Evolutionary conservation across 352 stramenopile species (phyloP).

Genomic region (Achlya hypogyna): DNA sequence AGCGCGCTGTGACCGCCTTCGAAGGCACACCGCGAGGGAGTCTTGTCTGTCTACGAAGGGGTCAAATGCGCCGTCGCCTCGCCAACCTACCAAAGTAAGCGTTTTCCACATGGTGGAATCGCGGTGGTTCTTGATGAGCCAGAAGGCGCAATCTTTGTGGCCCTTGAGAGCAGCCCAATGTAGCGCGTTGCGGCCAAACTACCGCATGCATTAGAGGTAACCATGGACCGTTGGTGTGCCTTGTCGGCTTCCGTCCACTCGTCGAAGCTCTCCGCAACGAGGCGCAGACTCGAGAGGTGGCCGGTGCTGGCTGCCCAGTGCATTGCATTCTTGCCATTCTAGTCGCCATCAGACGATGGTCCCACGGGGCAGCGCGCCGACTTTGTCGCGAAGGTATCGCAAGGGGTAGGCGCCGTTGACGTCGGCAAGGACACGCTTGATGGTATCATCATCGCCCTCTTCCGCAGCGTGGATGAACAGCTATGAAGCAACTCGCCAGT

Average conservation of each 20-base stretch:
- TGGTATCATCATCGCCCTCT: constrained; percentile 70
- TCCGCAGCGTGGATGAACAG: constrained; percentile 79
- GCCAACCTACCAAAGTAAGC: constrained; percentile 50
- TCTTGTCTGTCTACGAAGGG: constrained; percentile 75
- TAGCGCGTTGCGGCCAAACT: constrained; percentile 81
- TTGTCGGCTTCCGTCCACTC: constrained; percentile 33
- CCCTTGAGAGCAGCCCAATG: constrained; percentile 70
- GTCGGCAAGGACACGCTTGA: constrained; percentile 66
- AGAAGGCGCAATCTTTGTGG: constrained; percentile 76
- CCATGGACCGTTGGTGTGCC: neutral
- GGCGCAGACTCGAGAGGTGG: constrained; percentile 68
- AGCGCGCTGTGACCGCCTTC: constrained; percentile 74
- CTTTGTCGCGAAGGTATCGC: constrained; percentile 77
- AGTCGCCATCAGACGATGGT: neutral
- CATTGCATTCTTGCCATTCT: constrained; percentile 85
- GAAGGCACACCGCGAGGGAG: constrained; percentile 77
- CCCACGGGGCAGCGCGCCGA: constrained; percentile 18
- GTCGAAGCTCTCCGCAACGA: constrained; percentile 63
- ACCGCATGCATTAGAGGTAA: neutral
- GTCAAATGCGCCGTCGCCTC: neutral
- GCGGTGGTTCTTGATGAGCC: constrained; percentile 58
- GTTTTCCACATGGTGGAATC: constrained; percentile 63
- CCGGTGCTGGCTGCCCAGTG: constrained; percentile 75
- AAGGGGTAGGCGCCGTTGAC: constrained; percentile 72
- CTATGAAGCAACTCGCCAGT: constrained; percentile 26